These are phyloP conservation scores for Ascodesmis nigricans DNA, from an alignment of 495 filamentous ascomycete genomes.

Conservation along the genomic window DNA sequence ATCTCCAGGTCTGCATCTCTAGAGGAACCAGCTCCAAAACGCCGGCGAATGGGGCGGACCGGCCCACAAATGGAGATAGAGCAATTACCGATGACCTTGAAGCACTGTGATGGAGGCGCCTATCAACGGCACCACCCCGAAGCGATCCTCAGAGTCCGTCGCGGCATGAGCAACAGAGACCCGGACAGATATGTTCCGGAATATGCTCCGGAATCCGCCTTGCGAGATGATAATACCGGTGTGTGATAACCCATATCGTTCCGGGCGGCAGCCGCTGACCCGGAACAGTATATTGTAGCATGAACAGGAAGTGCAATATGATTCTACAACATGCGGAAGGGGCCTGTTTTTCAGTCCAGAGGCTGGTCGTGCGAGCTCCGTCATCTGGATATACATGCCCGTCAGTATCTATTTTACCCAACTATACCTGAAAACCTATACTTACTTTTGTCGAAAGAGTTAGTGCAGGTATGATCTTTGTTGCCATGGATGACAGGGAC, in stretches of 20 bases:
- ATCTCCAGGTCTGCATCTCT: not conserved
- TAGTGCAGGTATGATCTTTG: slow-evolving; percentile 82
- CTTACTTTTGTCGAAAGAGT: slow-evolving; percentile 33
- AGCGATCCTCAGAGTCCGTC: no score
- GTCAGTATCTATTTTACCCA: slow-evolving; percentile 32
- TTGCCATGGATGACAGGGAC: slow-evolving; percentile 63
- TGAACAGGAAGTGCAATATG: slow-evolving; percentile 61
- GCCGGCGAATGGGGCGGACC: not conserved
- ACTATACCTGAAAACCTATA: slow-evolving; percentile 4
- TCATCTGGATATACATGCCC: slow-evolving; percentile 59
- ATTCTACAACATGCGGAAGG: slow-evolving; percentile 57
- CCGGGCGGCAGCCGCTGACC: slow-evolving; percentile 6
- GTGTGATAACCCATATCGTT: slow-evolving; percentile 3
- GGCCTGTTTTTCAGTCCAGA: slow-evolving; percentile 56
- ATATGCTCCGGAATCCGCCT: slow-evolving; percentile 57
- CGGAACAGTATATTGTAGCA: slow-evolving; percentile 60
- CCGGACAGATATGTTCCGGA: slow-evolving; percentile 28
- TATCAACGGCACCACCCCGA: slow-evolving; percentile 39
- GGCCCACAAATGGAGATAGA: slow-evolving; percentile 2
- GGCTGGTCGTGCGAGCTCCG: slow-evolving; percentile 73
- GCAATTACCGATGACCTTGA: slow-evolving; percentile 4
- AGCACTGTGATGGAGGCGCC: slow-evolving; percentile 45
- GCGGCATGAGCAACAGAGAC: no score
- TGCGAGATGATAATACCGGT: slow-evolving; percentile 46
- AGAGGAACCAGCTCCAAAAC: slow-evolving; percentile 3